Base-by-base conservation (phyloP, 83 land plant genomes). In the Isoetes engelmannii region DNA sequence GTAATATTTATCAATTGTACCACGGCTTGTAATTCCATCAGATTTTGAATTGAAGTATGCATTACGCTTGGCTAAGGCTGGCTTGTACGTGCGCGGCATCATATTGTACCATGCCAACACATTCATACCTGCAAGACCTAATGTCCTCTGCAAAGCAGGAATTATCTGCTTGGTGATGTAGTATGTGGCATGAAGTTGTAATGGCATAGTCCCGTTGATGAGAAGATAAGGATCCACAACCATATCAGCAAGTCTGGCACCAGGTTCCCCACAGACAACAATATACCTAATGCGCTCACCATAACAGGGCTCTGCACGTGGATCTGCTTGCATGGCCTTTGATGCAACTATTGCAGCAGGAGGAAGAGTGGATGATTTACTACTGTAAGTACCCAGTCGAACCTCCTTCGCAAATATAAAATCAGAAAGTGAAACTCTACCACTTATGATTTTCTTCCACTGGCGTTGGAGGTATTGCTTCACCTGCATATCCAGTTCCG, bases 341-440 rank as follows among this genome's bases (percentile, higher is more conserved):
- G 85, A 79, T 6, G 98, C 96, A 48, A 93, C 98, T 60, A 90
- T 83, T 9, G 98, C 98, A 46, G 96, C 96, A 41, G 98, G 96
- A 48, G 96, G 98, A 12, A 92, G 85, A 5, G 84, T 82, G 57
- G 90, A 76, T 6, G 80, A 60, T 49, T 84, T 82, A 37, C 80
- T 20, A 65, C 91, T 86, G 77, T 93, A 93, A 0, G 92, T 90
- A 8, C 98, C 98, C 49, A 93, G 57, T 1, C 96, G 92, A 44
- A 93, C 98, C 75, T 93, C 98, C 81, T 93, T 93, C 20, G 96
- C 86, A 77, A 93, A 93, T 28, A 93, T 75, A 72, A 93, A 93
- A 75, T 93, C 98, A 66, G 84, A 83, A 48, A 93, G 70, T 8
- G 96, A 84, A 13, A 84, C 78, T 63, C 89, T 79, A 4, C 88